A percentile compares a stretch with the other conserved stretches of the same genome.
Evolutionary conservation across 2,329 filamentous ascomycete genomes (phyloP).

Genomic region (Macrophomina phaseolina): DNA sequence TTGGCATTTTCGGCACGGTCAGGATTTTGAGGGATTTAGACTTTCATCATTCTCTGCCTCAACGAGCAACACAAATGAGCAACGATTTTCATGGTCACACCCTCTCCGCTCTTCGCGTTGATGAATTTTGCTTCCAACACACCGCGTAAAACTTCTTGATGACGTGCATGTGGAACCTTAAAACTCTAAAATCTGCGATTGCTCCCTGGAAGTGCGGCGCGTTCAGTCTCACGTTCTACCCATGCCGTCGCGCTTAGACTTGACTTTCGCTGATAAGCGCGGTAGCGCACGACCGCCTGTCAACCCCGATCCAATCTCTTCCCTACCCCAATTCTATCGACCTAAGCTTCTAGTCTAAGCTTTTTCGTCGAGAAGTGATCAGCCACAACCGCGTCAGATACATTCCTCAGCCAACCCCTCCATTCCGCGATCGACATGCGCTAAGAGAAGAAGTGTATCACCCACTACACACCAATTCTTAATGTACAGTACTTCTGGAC

Average conservation of each 20-base stretch:
- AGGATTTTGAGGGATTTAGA: conserved; percentile 7
- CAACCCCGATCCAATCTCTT: background rate
- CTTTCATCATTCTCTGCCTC: background rate
- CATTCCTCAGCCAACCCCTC: background rate
- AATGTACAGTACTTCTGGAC: background rate
- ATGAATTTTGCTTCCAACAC: too few relatives aligned
- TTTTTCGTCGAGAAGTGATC: background rate
- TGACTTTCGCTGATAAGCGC: background rate
- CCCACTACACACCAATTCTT: background rate
- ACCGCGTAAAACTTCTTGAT: background rate
- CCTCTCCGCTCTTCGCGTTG: background rate
- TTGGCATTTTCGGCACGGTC: background rate
- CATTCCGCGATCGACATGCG: background rate
- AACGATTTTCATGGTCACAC: too few relatives aligned
- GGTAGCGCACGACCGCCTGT: background rate
- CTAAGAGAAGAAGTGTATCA: background rate
- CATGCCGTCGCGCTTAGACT: background rate
- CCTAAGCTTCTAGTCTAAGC: background rate
- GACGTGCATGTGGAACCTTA: background rate
- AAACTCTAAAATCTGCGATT: background rate
- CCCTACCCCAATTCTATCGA: background rate
- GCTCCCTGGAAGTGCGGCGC: background rate
- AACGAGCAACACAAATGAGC: background rate
- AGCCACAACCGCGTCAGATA: background rate
- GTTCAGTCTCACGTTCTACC: background rate